Conservation (phyloP, 2,329 filamentous ascomycete species). For the Trichoderma sp. region DNA sequence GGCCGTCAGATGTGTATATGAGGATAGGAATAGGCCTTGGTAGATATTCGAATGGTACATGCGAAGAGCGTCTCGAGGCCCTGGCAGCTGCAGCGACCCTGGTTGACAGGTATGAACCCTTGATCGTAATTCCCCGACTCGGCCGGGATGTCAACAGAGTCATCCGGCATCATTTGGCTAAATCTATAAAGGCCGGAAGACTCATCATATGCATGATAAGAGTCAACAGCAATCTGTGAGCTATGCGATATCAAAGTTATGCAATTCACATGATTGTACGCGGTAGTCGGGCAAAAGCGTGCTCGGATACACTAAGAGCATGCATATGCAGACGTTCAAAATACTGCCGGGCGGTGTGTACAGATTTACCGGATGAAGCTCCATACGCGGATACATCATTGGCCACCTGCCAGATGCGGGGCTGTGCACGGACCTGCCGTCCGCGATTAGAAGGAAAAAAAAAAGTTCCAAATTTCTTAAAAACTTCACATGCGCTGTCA, state of each 20-base stretch:
- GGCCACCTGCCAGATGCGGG: slow-evolving; percentile 1
- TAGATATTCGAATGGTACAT: background rate
- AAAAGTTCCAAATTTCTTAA: background rate
- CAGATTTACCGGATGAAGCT: background rate
- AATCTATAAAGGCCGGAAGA: background rate
- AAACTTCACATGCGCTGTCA: slow-evolving; percentile 3
- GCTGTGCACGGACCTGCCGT: background rate
- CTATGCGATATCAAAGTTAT: background rate
- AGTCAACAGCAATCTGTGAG: background rate
- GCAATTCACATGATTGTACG: background rate
- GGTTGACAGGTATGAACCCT: background rate
- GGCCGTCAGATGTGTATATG: accelerated
- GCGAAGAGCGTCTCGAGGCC: background rate
- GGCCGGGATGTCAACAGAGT: background rate
- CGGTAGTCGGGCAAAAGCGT: background rate
- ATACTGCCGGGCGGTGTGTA: background rate
- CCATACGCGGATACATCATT: background rate
- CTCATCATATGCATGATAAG: background rate
- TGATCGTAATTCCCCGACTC: background rate
- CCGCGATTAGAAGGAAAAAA: background rate
- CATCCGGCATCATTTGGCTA: background rate
- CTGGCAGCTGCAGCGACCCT: background rate
- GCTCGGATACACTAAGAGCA: background rate
- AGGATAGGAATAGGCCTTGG: background rate
- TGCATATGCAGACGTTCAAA: background rate